Base-by-base conservation (phyloP, 1,284 basidiomycete species). In the Apiotrichum gamsii region DNA sequence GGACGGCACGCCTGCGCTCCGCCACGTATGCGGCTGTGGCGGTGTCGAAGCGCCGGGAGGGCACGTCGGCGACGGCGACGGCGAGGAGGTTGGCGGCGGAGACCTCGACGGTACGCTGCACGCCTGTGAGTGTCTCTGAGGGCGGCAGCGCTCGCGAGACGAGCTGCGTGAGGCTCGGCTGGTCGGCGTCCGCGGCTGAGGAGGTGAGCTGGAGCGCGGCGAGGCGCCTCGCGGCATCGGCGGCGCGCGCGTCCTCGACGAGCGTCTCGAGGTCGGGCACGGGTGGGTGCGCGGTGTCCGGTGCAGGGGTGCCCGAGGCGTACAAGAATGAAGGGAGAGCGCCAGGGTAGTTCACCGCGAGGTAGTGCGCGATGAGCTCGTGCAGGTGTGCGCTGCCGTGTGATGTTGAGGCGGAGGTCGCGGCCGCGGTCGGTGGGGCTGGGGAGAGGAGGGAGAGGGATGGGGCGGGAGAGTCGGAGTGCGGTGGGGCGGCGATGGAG, bases 1-100 rank as follows among this genome's bases (percentile, higher is more conserved):
- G 84, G 32, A 95, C 74, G 16, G 59, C 57, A 10, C 37, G 30
- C 1, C 38, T 45, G 14, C 50, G 59, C 1, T 25, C 19, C 2
- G 60, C 51, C 3, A 39, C 46, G 29, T 73, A 72, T 19, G 62
- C 62, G 3, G 71, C 72, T 0, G 54, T 54, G 0, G 52, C 32
- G 5, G 68, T 68, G 32, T 72, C 64, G 44, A 74, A 73, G 2
- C 28, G 23, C 32, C 71, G 50, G 21, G 51, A 53, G 3, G 69
- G 67, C 8, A 72, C 33, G 0, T 39, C 39, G 4, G 40, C 49
- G 1, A 54, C 60, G 8, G 47, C 39, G 0, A 69, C 64, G 8
- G 65, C 60, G 25, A 71, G 49, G 8, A 72, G 56, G 47, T 69
- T 71, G n/a, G 51, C 54, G 3, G 65, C 62, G 5, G 58, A 58